phyloP scores from a whole-genome alignment of 2,329 filamentous ascomycete genomes.

The Colletotrichum sublineola region DNA sequence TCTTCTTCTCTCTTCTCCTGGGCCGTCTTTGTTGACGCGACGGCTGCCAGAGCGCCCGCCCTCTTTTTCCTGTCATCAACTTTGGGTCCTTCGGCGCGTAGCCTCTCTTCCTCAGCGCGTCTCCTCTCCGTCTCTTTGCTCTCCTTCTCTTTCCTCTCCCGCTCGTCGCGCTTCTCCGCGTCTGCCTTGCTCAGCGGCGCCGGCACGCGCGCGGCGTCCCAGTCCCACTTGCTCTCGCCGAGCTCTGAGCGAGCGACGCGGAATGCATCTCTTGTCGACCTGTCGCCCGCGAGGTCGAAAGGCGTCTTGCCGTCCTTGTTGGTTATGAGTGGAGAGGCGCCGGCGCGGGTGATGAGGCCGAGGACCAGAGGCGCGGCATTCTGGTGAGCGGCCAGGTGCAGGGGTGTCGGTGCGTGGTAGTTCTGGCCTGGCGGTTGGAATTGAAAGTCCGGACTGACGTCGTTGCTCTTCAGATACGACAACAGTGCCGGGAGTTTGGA shows the following conservation, averaged over 20 bases:
- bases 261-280: slow-evolving; percentile 89
- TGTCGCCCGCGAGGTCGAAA: slow-evolving; percentile 89
- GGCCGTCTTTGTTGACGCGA: slow-evolving; percentile 76
- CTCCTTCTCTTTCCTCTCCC: slow-evolving; percentile 78
- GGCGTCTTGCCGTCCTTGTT: slow-evolving; percentile 86
- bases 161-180: slow-evolving; percentile 75
- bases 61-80: slow-evolving; percentile 65
- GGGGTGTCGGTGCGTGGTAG: slow-evolving; percentile 83
- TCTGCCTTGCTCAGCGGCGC: slow-evolving; percentile 77
- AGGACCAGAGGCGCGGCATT: slow-evolving; percentile 83
- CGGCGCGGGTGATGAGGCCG: slow-evolving; percentile 80
- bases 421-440: slow-evolving; percentile 81
- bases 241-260: slow-evolving; percentile 87
- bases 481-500: slow-evolving; percentile 91
- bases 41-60: slow-evolving; percentile 67
- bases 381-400: slow-evolving; percentile 87
- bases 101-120: slow-evolving; percentile 78
- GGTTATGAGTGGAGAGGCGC: slow-evolving; percentile 77
- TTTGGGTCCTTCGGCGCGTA: slow-evolving; percentile 75
- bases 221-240: slow-evolving; percentile 82
- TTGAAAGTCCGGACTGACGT: slow-evolving; percentile 76
- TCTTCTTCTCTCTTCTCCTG: slow-evolving; percentile 89
- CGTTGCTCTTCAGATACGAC: slow-evolving; percentile 84
- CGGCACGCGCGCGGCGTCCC: slow-evolving; percentile 82
- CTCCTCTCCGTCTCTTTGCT: slow-evolving; percentile 78